Percentiles rank a stretch among this genome's conserved stretches.
Evolutionary conservation across 192 early-diverging fungal genomes (phyloP).

Genomic region (Gaertneriomyces semiglobifer): DNA sequence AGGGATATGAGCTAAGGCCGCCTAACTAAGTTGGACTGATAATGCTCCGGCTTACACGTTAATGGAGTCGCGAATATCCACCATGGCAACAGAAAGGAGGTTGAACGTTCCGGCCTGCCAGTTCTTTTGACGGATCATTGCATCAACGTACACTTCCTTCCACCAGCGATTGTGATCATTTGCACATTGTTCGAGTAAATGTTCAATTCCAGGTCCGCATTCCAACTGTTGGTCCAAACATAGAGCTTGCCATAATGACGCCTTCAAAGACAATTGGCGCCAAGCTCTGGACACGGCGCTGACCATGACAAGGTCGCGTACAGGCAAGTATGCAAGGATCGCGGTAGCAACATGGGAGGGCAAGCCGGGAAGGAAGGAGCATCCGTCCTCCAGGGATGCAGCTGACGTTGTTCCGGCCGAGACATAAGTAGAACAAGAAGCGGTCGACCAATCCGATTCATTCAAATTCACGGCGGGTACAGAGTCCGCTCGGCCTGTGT

Average conservation of each 20-base stretch:
- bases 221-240: neutral
- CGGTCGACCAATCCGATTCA: too few species aligned
- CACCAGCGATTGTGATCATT: slow-evolving; percentile 8
- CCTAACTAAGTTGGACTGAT: neutral
- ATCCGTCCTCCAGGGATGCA: too few species aligned
- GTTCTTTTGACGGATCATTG: slow-evolving; percentile 9
- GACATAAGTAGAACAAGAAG: too few species aligned
- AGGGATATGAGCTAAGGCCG: neutral
- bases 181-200: slow-evolving; percentile 8
- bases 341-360: slow-evolving; percentile 6
- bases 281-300: slow-evolving; percentile 1
- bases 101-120: slow-evolving; percentile 17
- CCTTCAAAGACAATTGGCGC: neutral
- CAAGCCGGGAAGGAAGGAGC: slow-evolving; percentile 7
- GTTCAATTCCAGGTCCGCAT: slow-evolving; percentile 10
- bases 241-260: neutral
- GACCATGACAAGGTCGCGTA: neutral
- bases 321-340: slow-evolving; percentile 7
- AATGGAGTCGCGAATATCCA: slow-evolving; percentile 31
- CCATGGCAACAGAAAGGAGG: slow-evolving; percentile 13
- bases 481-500: too few species aligned
- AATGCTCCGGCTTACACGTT: slow-evolving; percentile 2
- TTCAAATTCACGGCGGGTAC: too few species aligned
- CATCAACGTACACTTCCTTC: slow-evolving; percentile 31
- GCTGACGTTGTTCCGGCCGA: too few species aligned